Conservation (phyloP, 78 protist species). For the Tieghemostelium lacteum region DNA sequence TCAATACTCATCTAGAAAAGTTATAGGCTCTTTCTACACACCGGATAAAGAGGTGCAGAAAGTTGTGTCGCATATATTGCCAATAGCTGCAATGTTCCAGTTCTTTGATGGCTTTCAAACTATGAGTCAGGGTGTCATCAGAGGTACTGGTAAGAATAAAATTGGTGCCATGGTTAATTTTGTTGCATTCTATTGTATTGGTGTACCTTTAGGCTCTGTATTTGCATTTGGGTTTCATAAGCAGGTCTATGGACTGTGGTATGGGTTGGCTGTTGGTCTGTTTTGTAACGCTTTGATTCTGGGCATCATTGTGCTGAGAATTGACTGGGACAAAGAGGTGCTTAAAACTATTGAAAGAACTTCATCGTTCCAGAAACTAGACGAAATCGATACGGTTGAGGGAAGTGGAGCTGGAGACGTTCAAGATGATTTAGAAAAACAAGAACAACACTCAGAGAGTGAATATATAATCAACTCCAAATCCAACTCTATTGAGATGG, state of each 20-base stretch:
- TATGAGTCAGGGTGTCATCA: constrained; percentile 55
- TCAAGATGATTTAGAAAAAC: background rate
- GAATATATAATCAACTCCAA: background rate
- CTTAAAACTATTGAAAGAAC: constrained; percentile 37
- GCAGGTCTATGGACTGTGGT: constrained; percentile 54
- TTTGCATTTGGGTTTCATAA: constrained; percentile 43
- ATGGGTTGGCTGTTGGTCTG: constrained; percentile 56
- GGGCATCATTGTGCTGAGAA: constrained; percentile 14
- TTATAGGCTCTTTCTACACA: constrained; percentile 37
- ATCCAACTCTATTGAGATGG: background rate
- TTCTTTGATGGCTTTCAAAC: constrained; percentile 71
- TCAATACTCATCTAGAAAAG: constrained; percentile 9
- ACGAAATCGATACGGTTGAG: background rate
- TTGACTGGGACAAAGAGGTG: constrained; percentile 50
- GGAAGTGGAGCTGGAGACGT: background rate
- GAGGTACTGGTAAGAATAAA: constrained; percentile 71
- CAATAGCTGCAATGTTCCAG: constrained; percentile 53
- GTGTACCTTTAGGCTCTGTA: constrained; percentile 33
- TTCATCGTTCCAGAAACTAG: background rate
- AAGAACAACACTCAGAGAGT: background rate
- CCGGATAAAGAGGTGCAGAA: constrained; percentile 13
- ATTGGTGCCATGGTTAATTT: constrained; percentile 72
- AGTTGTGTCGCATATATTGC: constrained; percentile 22
- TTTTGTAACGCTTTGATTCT: constrained; percentile 1
- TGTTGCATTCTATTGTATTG: constrained; percentile 45